These are phyloP conservation scores for Petrea volubilis DNA, from an alignment of 257 asterid species.

Conservation along the genomic window DNA sequence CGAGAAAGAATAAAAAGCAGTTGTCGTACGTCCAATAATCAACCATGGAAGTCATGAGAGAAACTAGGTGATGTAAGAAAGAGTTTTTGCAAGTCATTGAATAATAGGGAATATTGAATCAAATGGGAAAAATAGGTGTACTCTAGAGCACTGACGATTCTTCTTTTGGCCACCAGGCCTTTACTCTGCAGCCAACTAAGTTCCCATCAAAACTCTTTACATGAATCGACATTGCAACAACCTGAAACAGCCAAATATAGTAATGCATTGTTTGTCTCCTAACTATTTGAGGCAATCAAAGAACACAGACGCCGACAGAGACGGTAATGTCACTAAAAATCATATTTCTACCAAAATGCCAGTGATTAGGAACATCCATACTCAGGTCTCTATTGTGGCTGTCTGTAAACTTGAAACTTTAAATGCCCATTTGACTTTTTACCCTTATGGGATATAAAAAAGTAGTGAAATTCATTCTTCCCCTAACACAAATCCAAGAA, in stretches of 20 bases:
- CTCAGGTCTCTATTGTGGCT: background rate
- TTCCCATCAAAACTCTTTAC: slow-evolving; percentile 36
- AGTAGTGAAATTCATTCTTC: background rate
- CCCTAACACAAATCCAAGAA: background rate
- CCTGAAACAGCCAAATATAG: slow-evolving; percentile 26
- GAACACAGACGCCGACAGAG: background rate
- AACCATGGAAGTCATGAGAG: background rate
- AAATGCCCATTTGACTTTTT: background rate
- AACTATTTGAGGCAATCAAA: background rate
- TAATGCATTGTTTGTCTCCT: background rate
- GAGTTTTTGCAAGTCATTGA: background rate
- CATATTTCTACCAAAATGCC: background rate
- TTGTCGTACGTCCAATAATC: slow-evolving; percentile 9
- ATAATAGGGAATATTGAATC: background rate
- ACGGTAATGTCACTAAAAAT: background rate
- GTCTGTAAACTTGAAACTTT: background rate
- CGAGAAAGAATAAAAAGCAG: no score
- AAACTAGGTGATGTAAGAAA: background rate
- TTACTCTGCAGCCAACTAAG: slow-evolving; percentile 50
- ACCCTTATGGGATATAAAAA: background rate
- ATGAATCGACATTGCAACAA: slow-evolving; percentile 21
- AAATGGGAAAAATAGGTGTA: background rate
- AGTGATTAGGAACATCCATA: background rate
- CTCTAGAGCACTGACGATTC: slow-evolving; percentile 39
- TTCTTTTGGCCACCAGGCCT: slow-evolving; percentile 62